These are phyloP conservation scores for Priceomyces castillae DNA, from an alignment of 805 yeast species.

Conservation along the genomic window DNA sequence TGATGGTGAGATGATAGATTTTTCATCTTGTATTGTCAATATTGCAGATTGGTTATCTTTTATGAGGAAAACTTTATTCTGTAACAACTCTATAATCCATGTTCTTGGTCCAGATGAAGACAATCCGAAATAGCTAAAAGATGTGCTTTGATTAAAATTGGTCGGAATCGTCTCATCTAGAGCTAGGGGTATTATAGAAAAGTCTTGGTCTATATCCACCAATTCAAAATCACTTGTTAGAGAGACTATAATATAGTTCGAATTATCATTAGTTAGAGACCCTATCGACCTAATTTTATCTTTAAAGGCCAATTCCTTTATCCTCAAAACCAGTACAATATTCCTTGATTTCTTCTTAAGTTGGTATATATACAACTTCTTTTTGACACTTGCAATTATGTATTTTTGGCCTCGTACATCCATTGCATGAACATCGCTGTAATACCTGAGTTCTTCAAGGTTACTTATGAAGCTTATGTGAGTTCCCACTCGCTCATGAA, in stretches of 20 bases:
- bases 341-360: slow-evolving; percentile 30
- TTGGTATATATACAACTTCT: slow-evolving; percentile 26
- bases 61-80: slow-evolving; percentile 22
- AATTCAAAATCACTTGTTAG: slow-evolving; percentile 25
- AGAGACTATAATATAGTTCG: slow-evolving; percentile 20
- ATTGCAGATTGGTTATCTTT: slow-evolving; percentile 33
- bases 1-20: slow-evolving; percentile 13
- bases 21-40: slow-evolving; percentile 8
- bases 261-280: slow-evolving; percentile 8
- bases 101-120: slow-evolving; percentile 27
- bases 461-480: slow-evolving; percentile 32
- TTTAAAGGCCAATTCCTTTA: slow-evolving; percentile 25
- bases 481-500: slow-evolving; percentile 30
- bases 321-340: slow-evolving; percentile 23
- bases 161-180: slow-evolving; percentile 18
- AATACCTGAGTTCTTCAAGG: slow-evolving; percentile 24
- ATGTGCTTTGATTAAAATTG: slow-evolving; percentile 20
- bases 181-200: slow-evolving; percentile 14
- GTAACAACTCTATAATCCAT: slow-evolving; percentile 17
- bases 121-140: slow-evolving; percentile 41
- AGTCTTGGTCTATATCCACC: slow-evolving; percentile 21
- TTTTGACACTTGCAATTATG: slow-evolving; percentile 28
- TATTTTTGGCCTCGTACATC: slow-evolving; percentile 17
- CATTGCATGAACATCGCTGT: slow-evolving; percentile 16
- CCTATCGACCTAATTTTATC: slow-evolving; percentile 28